phyloP scores from a whole-genome alignment of 2,329 filamentous ascomycete genomes.

The Westerdykella aurantiaca region DNA sequence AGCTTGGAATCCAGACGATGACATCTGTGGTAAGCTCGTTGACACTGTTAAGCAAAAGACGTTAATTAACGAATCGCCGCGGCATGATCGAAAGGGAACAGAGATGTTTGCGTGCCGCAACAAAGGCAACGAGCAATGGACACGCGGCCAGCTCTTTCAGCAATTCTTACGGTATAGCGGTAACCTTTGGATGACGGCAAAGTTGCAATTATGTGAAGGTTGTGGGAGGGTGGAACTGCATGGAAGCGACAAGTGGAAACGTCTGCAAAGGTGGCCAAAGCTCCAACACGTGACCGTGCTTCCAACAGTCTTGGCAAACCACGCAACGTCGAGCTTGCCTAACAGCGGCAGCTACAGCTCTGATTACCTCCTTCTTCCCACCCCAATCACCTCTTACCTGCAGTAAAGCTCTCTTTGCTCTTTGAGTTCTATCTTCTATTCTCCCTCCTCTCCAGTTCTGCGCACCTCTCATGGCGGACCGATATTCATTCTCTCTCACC shows the following conservation, averaged over 20 bases:
- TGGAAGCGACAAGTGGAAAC: background rate
- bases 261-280: constrained; percentile 8
- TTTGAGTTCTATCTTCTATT: constrained; percentile 1
- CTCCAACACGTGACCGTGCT: constrained; percentile 12
- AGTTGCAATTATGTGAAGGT: background rate
- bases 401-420: background rate
- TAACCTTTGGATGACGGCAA: background rate
- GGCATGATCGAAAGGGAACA: too few species aligned
- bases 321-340: constrained; percentile 25
- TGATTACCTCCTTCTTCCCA: constrained; percentile 14
- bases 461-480: constrained; percentile 70
- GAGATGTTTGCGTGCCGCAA: background rate
- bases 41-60: background rate
- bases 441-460: constrained; percentile 2
- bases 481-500: constrained; percentile 98
- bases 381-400: constrained; percentile 2
- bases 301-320: constrained; percentile 8
- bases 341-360: constrained; percentile 25
- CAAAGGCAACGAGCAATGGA: background rate
- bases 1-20: constrained; percentile 36
- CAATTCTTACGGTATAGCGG: too few species aligned
- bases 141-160: background rate
- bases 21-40: constrained; percentile 27
- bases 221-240: background rate
- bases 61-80: background rate